Evolutionary conservation across 176 grass and related monocot genomes (phyloP).

Genomic region (Olyra latifolia): DNA sequence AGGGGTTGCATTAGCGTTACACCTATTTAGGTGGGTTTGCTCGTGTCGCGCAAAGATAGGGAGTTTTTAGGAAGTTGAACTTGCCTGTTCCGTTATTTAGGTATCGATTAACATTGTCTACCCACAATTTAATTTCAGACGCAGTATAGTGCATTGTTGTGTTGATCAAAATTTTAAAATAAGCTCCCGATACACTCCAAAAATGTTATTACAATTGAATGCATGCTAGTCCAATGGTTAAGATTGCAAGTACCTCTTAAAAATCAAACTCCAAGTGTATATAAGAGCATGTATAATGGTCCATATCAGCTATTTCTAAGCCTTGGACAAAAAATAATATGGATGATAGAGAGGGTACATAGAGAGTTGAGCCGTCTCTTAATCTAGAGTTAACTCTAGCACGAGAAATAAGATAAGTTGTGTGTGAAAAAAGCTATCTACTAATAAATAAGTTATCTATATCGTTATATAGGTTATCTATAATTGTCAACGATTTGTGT

Average conservation of each 20-base stretch:
- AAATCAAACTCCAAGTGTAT: no score
- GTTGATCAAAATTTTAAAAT: background rate
- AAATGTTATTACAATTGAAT: background rate
- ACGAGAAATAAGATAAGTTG: no score
- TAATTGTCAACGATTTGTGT: no score
- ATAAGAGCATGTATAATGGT: no score
- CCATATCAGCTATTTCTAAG: no score
- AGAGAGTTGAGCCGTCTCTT: no score
- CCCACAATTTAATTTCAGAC: background rate
- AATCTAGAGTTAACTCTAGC: no score
- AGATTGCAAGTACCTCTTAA: background rate
- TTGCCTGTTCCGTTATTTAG: background rate
- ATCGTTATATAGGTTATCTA: no score
- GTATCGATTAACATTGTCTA: background rate
- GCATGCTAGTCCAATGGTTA: background rate
- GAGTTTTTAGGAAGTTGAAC: background rate
- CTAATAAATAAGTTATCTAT: no score
- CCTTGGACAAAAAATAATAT: no score
- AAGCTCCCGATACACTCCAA: background rate
- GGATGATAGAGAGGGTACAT: no score
- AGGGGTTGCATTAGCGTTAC: background rate
- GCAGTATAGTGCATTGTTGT: background rate
- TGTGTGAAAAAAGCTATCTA: no score
- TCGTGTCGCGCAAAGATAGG: background rate
- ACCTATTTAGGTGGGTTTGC: background rate